Evolutionary conservation across 2,329 filamentous ascomycete species (phyloP).

Genomic region (Chaetomium sp.): DNA sequence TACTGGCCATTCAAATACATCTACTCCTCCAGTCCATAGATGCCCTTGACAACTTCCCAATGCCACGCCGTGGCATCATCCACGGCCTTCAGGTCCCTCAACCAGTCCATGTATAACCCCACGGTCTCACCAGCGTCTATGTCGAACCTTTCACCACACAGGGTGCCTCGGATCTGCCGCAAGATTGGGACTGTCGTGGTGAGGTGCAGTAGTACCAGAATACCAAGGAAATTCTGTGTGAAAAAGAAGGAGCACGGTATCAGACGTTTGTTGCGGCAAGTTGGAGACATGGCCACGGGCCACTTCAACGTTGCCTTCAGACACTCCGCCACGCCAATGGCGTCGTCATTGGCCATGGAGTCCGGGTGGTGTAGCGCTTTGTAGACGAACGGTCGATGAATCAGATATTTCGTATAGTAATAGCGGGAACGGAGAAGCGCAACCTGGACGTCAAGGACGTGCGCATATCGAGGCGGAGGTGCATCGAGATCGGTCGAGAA

Average conservation of each 20-base stretch:
- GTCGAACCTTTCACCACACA: slow-evolving; percentile 45
- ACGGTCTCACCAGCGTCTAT: slow-evolving; percentile 44
- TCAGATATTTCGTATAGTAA: slow-evolving; percentile 52
- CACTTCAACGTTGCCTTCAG: slow-evolving; percentile 52
- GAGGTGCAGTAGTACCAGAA: slow-evolving; percentile 51
- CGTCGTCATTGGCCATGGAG: slow-evolving; percentile 46
- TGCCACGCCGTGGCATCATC: slow-evolving; percentile 52
- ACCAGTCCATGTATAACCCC: slow-evolving; percentile 51
- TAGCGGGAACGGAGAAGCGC: slow-evolving; percentile 52
- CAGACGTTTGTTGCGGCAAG: slow-evolving; percentile 50
- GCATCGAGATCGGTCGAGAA: slow-evolving; percentile 42
- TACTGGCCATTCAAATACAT: background rate
- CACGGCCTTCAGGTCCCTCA: slow-evolving; percentile 48
- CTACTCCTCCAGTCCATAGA: slow-evolving; percentile 37
- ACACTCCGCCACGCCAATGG: slow-evolving; percentile 48
- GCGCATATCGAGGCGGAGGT: slow-evolving; percentile 41
- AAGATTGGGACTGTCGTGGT: slow-evolving; percentile 46
- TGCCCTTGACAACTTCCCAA: slow-evolving; percentile 43
- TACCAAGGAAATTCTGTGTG: slow-evolving; percentile 55
- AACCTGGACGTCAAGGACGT: slow-evolving; percentile 49
- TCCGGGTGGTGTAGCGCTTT: slow-evolving; percentile 54
- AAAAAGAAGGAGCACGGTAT: slow-evolving; percentile 55
- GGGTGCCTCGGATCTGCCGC: slow-evolving; percentile 40
- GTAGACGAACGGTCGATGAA: slow-evolving; percentile 53
- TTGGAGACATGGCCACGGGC: slow-evolving; percentile 53